phyloP scores from a whole-genome alignment of 1,139 yeast species.

The Yamadazyma atlantica region DNA sequence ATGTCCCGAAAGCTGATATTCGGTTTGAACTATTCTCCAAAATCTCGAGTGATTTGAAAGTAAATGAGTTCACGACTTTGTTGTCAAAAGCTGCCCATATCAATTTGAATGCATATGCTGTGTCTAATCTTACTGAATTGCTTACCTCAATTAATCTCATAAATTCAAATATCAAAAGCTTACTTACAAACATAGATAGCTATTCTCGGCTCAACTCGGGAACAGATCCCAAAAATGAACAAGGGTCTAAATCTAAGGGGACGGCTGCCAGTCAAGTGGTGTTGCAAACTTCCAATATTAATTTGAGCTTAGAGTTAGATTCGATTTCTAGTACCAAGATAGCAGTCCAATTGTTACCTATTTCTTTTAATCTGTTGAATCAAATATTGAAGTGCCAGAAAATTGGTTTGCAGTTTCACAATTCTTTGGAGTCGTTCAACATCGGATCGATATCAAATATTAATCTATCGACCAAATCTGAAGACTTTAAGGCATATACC shows the following conservation, averaged over 20 bases:
- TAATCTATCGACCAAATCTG: conserved; percentile 16
- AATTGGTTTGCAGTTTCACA: conserved; percentile 20
- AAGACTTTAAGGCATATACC: conserved; percentile 28
- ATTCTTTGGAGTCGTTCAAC: conserved; percentile 9
- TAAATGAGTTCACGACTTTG: conserved; percentile 40
- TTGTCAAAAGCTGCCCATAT: conserved; percentile 44
- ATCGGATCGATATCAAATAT: conserved; percentile 24
- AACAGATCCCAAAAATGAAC: too few species aligned
- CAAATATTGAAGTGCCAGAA: conserved; percentile 32
- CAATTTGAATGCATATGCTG: conserved; percentile 25
- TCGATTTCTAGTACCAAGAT: conserved; percentile 14
- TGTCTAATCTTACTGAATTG: conserved; percentile 11
- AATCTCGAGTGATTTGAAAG: conserved; percentile 17
- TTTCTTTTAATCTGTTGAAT: conserved; percentile 32
- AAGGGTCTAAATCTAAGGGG: too few species aligned
- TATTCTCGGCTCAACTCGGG: conserved; percentile 5
- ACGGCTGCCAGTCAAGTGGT: conserved; percentile 20
- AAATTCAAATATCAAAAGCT: conserved; percentile 7
- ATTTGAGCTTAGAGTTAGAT: conserved; percentile 3
- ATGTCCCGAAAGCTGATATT: conserved; percentile 42
- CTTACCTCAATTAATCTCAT: conserved; percentile 18
- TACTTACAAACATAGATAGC: conserved; percentile 13
- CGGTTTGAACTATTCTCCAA: conserved; percentile 49
- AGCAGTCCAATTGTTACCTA: conserved; percentile 32
- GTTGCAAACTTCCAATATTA: conserved; percentile 35